These are phyloP conservation scores for Linnemannia exigua DNA, from an alignment of 192 early-diverging fungal genomes.

Conservation along the genomic window DNA sequence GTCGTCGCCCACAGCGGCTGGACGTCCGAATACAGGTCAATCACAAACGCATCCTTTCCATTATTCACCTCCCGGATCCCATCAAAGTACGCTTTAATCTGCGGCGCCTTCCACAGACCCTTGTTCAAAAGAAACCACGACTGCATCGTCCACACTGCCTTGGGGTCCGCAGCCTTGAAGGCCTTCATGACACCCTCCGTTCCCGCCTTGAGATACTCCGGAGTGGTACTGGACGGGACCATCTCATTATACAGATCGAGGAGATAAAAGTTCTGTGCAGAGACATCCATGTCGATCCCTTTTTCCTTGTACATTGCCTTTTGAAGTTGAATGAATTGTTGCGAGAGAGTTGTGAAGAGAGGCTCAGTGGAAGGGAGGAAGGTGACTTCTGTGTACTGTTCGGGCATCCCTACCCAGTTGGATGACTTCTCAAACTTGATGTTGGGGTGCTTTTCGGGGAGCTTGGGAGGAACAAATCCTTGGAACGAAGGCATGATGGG, in stretches of 20 bases:
- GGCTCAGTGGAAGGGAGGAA: slow-evolving; percentile 43
- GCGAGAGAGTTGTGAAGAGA: slow-evolving; percentile 28
- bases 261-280: slow-evolving; percentile 24
- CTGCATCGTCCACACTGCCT: slow-evolving; percentile 53
- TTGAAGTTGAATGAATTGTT: slow-evolving; percentile 35
- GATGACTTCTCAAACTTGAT: slow-evolving; percentile 30
- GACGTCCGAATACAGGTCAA: slow-evolving; percentile 50
- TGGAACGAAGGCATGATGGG: slow-evolving; percentile 48
- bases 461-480: slow-evolving; percentile 38
- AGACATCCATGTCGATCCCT: not conserved
- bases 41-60: slow-evolving; percentile 45
- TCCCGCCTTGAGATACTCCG: slow-evolving; percentile 19
- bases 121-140: slow-evolving; percentile 42
- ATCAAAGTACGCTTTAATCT: slow-evolving; percentile 50
- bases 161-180: slow-evolving; percentile 38
- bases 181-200: slow-evolving; percentile 42
- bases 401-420: slow-evolving; percentile 12
- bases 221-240: slow-evolving; percentile 24
- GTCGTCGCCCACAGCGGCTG: slow-evolving; percentile 31
- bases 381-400: slow-evolving; percentile 15
- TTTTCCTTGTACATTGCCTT: slow-evolving; percentile 21
- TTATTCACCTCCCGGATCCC: slow-evolving; percentile 38
- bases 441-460: slow-evolving; percentile 15
- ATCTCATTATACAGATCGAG: slow-evolving; percentile 52
- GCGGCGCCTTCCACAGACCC: slow-evolving; percentile 20